Evolutionary conservation across 768 basidiomycete genomes (phyloP).

Genomic region (Suillus placidus): DNA sequence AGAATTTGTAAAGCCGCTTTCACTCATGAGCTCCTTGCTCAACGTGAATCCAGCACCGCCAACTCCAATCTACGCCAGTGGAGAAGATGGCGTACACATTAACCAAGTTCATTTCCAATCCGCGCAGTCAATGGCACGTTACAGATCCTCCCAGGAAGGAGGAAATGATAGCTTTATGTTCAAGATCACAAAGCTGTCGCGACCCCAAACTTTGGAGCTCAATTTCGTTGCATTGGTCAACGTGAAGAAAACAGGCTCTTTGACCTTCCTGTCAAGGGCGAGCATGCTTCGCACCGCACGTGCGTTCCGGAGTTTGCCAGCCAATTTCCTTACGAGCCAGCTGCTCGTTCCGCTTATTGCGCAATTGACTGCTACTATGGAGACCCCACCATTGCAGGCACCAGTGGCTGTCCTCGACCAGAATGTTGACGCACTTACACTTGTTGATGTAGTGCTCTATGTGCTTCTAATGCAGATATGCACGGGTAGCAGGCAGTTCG

Average conservation of each 20-base stretch:
- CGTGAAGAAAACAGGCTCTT: not conserved
- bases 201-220: conserved; percentile 10
- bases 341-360: conserved; percentile 4
- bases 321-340: not conserved
- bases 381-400: not conserved
- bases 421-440: conserved; percentile 1
- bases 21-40: conserved; percentile 8
- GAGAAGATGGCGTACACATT: not conserved
- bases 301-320: conserved; percentile 2
- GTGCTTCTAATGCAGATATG: conserved; percentile 13
- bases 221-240: conserved; percentile 13
- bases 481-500: not conserved
- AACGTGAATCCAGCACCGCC: conserved; percentile 5
- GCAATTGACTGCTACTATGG: not conserved
- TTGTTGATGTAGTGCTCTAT: conserved; percentile 14
- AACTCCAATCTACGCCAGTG: conserved; percentile 5
- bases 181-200: conserved; percentile 30
- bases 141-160: conserved; percentile 12
- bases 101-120: not conserved
- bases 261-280: conserved; percentile 14
- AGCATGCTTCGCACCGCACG: conserved; percentile 14
- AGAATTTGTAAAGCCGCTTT: not conserved
- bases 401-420: not conserved
- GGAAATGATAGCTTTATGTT: conserved; percentile 35
- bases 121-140: not conserved